Base-by-base conservation (phyloP, 768 basidiomycete species). In the Boletus edulis region DNA sequence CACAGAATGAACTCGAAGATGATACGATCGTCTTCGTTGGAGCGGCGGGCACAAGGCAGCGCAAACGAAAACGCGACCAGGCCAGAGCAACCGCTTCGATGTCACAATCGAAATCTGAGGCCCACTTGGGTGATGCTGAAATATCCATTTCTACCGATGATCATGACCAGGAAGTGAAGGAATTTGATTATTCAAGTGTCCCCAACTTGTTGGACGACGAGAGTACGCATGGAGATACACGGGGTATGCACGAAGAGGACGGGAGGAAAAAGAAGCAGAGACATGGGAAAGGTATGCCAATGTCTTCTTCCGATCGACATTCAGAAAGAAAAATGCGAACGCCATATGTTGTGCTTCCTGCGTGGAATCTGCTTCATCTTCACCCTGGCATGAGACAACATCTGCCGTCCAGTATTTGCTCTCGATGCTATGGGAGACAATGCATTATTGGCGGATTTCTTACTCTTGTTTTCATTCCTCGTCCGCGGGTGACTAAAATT, bases 21-120 rank as follows among this genome's bases (percentile, higher is more conserved):
- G 90, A 89, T 63, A 75, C 81, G 2, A 85, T 93, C 49, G 81
- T 91, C 7, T 78, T 87, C 14, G 87, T 91, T 17, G 89, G 89
- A 8, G 84, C 86, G 64, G 66, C 75, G 18, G 75, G 78, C 49
- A 76, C 79, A 66, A 84, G 84, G 74, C 88, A 88, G 66, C 78
- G 82, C 39, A 89, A 89, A 67, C 77, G 85, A 57, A 68, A 58
- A 54, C 57, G 63, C 20, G 65, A 62, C 49, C 62, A 52, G 51
- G 48, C 51, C 17, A 64, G 54, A 53, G 34, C 12, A 35, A 56
- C 22, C 8, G 11, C 32, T 8, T 31, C 22, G 11, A 14, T 41
- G 10, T 45, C 50, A 27, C 52, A 45, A 45, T 42, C 34, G 14
- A 59, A 53, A 18, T 45, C 50, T n/a, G 44, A 35, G 35, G 17